Base-by-base conservation (phyloP, 2,329 filamentous ascomycete species). In the Emericellopsis cladophorae region DNA sequence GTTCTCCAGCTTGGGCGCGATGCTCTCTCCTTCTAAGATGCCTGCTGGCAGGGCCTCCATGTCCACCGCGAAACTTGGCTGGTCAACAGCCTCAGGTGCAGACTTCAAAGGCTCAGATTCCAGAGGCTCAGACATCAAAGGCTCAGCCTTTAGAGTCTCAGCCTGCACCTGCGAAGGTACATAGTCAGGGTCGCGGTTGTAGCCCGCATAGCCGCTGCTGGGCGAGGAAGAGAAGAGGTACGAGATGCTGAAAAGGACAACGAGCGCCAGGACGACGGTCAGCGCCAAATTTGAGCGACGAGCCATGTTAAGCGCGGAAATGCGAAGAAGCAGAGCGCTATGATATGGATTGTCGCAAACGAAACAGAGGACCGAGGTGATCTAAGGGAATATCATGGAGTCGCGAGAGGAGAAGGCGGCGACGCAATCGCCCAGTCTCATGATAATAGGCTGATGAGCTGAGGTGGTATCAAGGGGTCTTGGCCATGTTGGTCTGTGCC, bases 1-100 rank as follows among this genome's bases (percentile, higher is more conserved):
- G 61, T 92, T 92, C 54, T 84, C 85, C 40, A 92, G 66, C 61
- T 86, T 88, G 1, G 84, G 81, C 39, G 84, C 84, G 52, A 88
- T 90, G 4, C 79, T 80, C 42, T 76, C 76, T 42, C 83, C 84
- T 15, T 70, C 68, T 18, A 87, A 65, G 15, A 81, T 59, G 35
- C 59, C 59, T 22, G 64, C 58, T 2, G 73, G 61, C 23, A 75
- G 49, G 24, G 55, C 49, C 31, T 57, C 57, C 24, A 75, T 51
- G 40, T 67, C 67, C 18, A 66, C 48, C 15, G 44, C 43, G 47
- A 62, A 61, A 8, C 29, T 36, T 29, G 53, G 48, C 15, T 53
- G 45, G 43, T 49, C 49, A 40, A 53, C 45, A 34, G 47, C 45
- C 41, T 50, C 43, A 32, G 45, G 40, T 37, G 44, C 41, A 35